These are phyloP conservation scores for Miscanthus sacchariflorus DNA, from an alignment of 202 grass and related monocot species.

Conservation along the genomic window DNA sequence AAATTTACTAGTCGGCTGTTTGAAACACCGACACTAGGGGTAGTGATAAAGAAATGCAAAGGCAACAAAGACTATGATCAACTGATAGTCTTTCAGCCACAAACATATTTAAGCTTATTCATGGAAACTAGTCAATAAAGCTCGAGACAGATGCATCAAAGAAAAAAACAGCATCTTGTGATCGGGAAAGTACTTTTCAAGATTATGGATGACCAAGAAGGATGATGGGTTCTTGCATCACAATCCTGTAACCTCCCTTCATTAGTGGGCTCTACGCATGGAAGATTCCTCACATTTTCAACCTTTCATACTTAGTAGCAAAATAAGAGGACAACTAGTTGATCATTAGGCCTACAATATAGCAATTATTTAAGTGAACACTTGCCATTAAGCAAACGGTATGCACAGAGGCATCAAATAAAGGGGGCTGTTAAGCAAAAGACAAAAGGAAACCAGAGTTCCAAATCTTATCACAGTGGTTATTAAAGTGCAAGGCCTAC, in stretches of 20 bases:
- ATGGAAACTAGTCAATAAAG: constrained; percentile 24
- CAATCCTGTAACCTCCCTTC: constrained; percentile 56
- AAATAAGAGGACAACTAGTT: constrained; percentile 56
- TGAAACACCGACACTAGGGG: background rate
- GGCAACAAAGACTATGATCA: constrained; percentile 18
- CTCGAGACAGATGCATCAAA: constrained; percentile 10
- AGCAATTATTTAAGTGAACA: constrained; percentile 58
- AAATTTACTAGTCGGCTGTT: no score
- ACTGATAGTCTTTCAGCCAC: constrained; percentile 26
- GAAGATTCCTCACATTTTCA: constrained; percentile 68
- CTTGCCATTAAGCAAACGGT: constrained; percentile 61
- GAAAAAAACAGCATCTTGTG: constrained; percentile 53
- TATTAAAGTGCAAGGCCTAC: constrained; percentile 44
- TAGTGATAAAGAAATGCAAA: constrained; percentile 20
- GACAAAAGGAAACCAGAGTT: constrained; percentile 49
- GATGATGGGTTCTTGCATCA: constrained; percentile 80
- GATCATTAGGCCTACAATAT: constrained; percentile 74
- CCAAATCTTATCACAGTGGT: constrained; percentile 34
- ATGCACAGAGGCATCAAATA: constrained; percentile 55
- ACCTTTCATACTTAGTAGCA: constrained; percentile 64
- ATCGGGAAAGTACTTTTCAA: constrained; percentile 48
- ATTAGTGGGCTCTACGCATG: constrained; percentile 61
- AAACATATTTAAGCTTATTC: constrained; percentile 11
- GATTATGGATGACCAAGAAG: constrained; percentile 61
- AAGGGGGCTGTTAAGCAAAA: constrained; percentile 50